Evolutionary conservation across 148 eudicot species (phyloP).

Genomic region (Dianthus caryophyllus): DNA sequence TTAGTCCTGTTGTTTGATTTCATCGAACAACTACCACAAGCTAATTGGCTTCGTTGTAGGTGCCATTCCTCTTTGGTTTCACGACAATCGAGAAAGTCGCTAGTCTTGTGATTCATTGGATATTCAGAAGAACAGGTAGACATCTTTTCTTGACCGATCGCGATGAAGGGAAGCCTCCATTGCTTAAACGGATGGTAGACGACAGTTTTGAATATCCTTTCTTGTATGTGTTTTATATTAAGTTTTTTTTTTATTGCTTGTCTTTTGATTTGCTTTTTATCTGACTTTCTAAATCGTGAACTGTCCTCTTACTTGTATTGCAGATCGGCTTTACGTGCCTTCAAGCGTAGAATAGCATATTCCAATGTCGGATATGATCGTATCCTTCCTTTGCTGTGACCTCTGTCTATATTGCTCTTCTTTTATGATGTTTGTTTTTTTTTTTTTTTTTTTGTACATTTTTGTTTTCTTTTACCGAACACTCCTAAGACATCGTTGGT

Average conservation of each 20-base stretch:
- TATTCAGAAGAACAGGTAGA: constrained; percentile 87
- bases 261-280: not conserved
- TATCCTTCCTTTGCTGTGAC: constrained; percentile 46
- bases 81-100: constrained; percentile 75
- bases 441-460: not conserved
- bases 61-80: constrained; percentile 89
- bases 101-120: constrained; percentile 65
- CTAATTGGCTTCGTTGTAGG: constrained; percentile 36
- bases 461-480: constrained; percentile 40
- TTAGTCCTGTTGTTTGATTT: not conserved
- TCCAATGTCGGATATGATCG: constrained; percentile 93
- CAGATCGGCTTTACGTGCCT: constrained; percentile 84
- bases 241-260: not conserved
- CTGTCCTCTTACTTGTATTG: constrained; percentile 20
- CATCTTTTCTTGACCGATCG: constrained; percentile 86
- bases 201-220: constrained; percentile 59
- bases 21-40: not conserved
- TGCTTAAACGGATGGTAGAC: constrained; percentile 82
- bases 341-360: constrained; percentile 81
- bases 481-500: constrained; percentile 74
- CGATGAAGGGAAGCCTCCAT: constrained; percentile 83
- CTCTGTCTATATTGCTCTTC: not conserved
- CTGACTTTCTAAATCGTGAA: constrained; percentile 8
- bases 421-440: too few relatives aligned
- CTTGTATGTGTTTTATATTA: constrained; percentile 52